Base-by-base conservation (phyloP, 148 eudicot genomes). In the Silene conica region DNA sequence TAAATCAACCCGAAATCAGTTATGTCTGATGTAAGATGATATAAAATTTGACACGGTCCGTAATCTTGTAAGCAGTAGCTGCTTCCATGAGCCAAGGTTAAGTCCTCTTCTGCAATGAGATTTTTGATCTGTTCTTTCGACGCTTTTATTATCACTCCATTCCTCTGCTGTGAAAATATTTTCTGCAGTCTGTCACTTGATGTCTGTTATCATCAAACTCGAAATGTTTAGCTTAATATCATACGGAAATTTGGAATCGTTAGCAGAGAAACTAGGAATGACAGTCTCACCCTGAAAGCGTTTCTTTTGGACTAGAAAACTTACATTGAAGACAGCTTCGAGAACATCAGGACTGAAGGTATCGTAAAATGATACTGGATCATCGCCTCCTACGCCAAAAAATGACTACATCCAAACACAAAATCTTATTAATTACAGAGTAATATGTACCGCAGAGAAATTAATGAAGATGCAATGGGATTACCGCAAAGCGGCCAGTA, bases 271-370 rank as follows among this genome's bases (percentile, higher is more conserved):
- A 38, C n/a, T n/a, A 12, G 7, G 5, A 2, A 13, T 28, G 8
- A 14, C 16, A 62, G 2, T 10, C 13, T 46, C 11, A 28, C 31
- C 31, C 31, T 28, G 31, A 28, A 28, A 1, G 31, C 31, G 31
- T 28, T 28, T 28, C 2, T 28, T 28, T 28, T 28, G 2, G 31
- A 28, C 31, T 28, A 28, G 31, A 28, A 64, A 16, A 15, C 67
- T 74, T 82, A 91, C 98, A 63, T 91, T 87, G 67, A 87, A 86
- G 25, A 89, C 86, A 7, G 97, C 87, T 83, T 88, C 88, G 4
- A 92, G 90, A 46, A 92, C 55, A 6, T 85, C 92, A 19, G 74
- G 16, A 84, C 89, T 88, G 77, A 94, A 89, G 26, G 87, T 88
- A 57, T 18, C 82, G 85, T 69, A 85, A 67, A 76, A 89, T 3